Evolutionary conservation across 768 basidiomycete genomes (phyloP).

Genomic region (Auriscalpium vulgare): DNA sequence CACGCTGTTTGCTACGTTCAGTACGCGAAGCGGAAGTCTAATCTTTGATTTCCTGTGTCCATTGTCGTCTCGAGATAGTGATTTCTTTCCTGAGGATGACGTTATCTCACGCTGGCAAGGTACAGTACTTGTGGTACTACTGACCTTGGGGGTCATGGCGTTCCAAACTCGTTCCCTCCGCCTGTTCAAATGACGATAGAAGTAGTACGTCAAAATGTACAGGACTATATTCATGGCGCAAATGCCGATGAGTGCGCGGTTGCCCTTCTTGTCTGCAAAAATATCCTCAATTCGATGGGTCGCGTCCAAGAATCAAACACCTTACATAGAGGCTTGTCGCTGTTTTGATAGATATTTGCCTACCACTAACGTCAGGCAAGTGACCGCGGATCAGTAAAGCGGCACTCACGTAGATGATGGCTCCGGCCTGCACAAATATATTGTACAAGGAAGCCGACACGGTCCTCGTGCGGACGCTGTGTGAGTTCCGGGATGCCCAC

Average conservation of each 20-base stretch:
- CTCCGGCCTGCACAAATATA: slow-evolving; percentile 54
- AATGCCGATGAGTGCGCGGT: slow-evolving; percentile 47
- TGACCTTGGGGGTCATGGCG: slow-evolving; percentile 40
- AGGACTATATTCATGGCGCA: slow-evolving; percentile 44
- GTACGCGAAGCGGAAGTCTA: slow-evolving; percentile 60
- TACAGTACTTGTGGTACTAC: neutral
- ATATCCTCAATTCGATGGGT: neutral
- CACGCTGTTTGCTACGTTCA: slow-evolving; percentile 19
- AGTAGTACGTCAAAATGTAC: slow-evolving; percentile 44
- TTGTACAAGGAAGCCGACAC: slow-evolving; percentile 43
- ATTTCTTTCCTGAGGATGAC: slow-evolving; percentile 37
- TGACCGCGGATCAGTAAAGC: neutral
- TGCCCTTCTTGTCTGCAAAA: slow-evolving; percentile 50
- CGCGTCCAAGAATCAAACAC: neutral
- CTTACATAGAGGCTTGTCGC: slow-evolving; percentile 33
- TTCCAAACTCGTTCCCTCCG: slow-evolving; percentile 45
- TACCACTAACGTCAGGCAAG: slow-evolving; percentile 13
- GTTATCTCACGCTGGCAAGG: neutral
- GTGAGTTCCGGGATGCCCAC: slow-evolving; percentile 54
- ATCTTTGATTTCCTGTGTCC: slow-evolving; percentile 49
- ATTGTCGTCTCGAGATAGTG: slow-evolving; percentile 54
- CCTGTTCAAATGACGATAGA: slow-evolving; percentile 45
- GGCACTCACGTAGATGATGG: slow-evolving; percentile 35
- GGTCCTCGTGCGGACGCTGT: slow-evolving; percentile 48
- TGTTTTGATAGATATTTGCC: slow-evolving; percentile 48